Base-by-base conservation (phyloP, 2,329 filamentous ascomycete genomes). In the Endoconidiophora laricicola region DNA sequence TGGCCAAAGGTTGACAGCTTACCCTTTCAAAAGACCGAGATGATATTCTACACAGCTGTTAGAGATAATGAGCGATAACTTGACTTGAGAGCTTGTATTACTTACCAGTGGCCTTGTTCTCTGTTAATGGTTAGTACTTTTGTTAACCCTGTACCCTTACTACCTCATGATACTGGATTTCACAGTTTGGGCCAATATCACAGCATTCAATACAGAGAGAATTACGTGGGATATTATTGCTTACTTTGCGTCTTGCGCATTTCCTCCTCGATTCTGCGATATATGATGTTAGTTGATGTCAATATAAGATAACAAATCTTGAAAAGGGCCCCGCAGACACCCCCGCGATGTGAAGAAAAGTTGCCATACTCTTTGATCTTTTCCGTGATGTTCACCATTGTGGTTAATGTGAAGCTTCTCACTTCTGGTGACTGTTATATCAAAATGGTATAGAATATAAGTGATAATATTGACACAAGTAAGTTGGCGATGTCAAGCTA, bases 311-410 rank as follows among this genome's bases (percentile, higher is more conserved):
- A 9, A 16, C 6, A 14, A 16, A 40, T 6, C n/a, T n/a, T 6
- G 37, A 40, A 26, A 29, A 16, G 6, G 36, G 48, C 48, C 48
- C 48, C 48, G 48, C 41, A 50, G 20, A n/a, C 38, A 14, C 46
- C 39, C 24, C 46, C 9, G 7, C 6, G n/a, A 7, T 6, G 38
- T 20, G 5, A 22, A 44, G 42, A 24, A 20, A 44, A 23, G 24
- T 29, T 16, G 12, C 14, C 24, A 26, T 68, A 94, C 90, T 96
- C 91, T 75, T 98, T 98, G 72, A 98, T 98, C 76, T 94, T 96
- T 50, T 98, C 93, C 57, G 91, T 96, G 58, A 98, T 98, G 72
- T 96, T 96, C 67, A 96, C 91, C 91, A 98, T 98, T 61, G 69
- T 75, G 66, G 50, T 56, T 56, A 54, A n/a, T 43, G 22, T 20